Evolutionary conservation across 2,329 filamentous ascomycete genomes (phyloP), one percentile per base, ranked within the genome.

Genomic region (Neofusicoccum umdonicola): DNA sequence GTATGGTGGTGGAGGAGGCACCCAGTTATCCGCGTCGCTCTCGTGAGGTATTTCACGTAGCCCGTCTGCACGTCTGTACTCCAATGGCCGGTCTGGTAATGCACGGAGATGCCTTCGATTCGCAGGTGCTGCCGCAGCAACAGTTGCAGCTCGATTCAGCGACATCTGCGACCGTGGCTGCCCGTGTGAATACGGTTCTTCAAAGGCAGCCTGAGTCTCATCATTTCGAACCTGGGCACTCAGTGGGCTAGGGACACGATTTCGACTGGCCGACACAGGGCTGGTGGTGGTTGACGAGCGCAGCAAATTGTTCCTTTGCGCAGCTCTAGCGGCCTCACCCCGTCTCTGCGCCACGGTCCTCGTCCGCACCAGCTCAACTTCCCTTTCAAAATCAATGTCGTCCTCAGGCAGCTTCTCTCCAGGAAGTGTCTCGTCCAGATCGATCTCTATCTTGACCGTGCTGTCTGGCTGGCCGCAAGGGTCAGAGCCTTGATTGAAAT

Each of bases 21-120:
- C 90, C 92, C 92, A 96, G 70, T 93, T 92, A 71, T 95, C 92
- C 3, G 91, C 91, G 73, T 95, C 91, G 68, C 91, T 94, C 76
- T 95, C 91, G 74, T 95, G 91, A 3, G 91, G 91, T 69, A 92
- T 84, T 71, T 93, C 89, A 47, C 85, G 82, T 47, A 88, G 83
- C 6, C 88, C 88, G 75, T 91, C 88, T 13, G 89, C 88, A 51
- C 89, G 85, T 50, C 88, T 85, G 72, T 90, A 90, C 69, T 88
- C 86, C 80, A 69, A 81, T 78, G 69, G 84, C 79, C 62, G 84
- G 77, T 45, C 86, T 79, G 56, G 83, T 80, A 68, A 87, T 34
- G 77, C 74, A n/a, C 76, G 87, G 68, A 92, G 83, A 54, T 90
- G 83, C 27, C 87, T 85, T 63, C 90, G 87, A 69, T 87, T 92